Percentiles rank a stretch among this genome's conserved stretches.
phyloP scores from a whole-genome alignment of 495 filamentous ascomycete genomes.

The Thermothielavioides terrestris region DNA sequence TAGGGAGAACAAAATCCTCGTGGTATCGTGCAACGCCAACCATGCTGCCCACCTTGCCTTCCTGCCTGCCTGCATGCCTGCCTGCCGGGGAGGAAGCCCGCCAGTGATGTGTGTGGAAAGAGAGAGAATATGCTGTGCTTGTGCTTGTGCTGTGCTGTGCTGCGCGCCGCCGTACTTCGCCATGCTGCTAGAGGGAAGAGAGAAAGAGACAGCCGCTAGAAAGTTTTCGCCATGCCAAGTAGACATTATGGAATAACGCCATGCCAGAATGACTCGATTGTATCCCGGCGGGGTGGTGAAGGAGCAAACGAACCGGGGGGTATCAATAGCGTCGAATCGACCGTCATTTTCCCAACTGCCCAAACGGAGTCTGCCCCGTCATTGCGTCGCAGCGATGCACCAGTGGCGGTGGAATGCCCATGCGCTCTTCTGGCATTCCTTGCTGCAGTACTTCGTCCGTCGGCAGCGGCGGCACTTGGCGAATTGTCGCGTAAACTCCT shows the following conservation, averaged over 20 bases:
- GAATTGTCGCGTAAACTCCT: conserved; percentile 90
- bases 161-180: conserved; percentile 20
- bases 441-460: conserved; percentile 98
- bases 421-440: conserved; percentile 97
- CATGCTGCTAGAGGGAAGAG: conserved; percentile 16
- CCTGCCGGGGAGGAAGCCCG: no score
- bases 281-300: conserved; percentile 15
- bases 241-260: conserved; percentile 30
- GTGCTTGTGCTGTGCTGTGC: conserved; percentile 4
- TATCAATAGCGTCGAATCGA: conserved; percentile 29
- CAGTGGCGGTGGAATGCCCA: conserved; percentile 98
- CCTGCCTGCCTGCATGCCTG: no score
- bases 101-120: not conserved
- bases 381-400: conserved; percentile 70
- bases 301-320: conserved; percentile 19
- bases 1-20: not conserved
- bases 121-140: not conserved
- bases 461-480: conserved; percentile 95
- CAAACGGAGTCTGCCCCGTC: conserved; percentile 3
- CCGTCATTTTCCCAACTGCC: conserved; percentile 10
- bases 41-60: no score
- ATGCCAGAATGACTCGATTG: conserved; percentile 15
- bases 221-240: conserved; percentile 3
- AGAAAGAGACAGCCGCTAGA: no score
- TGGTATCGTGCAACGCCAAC: conserved; percentile 29